Conservation (phyloP, 306 rosid genomes). For the Rubus parviflorus region DNA sequence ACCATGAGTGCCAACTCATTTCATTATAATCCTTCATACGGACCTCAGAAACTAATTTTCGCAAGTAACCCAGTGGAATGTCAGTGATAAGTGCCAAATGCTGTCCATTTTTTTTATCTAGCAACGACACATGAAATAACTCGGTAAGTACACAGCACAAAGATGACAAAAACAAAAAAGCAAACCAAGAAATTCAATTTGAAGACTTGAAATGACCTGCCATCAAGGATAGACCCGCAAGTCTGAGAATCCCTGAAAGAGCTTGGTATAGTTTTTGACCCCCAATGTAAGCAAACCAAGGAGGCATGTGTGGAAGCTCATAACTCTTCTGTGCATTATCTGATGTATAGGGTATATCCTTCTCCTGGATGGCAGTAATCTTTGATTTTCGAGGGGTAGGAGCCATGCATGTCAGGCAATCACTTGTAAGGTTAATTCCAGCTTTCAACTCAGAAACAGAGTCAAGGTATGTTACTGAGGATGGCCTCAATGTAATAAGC, state of each 20-base stretch:
- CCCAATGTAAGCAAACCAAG: slow-evolving; percentile 81
- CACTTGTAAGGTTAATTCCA: slow-evolving; percentile 46
- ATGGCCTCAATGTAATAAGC: slow-evolving; percentile 48
- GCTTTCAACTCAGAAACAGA: slow-evolving; percentile 79
- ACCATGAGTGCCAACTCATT: slow-evolving; percentile 88
- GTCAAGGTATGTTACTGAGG: slow-evolving; percentile 74
- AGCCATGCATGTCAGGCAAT: slow-evolving; percentile 40
- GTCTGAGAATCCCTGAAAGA: slow-evolving; percentile 83
- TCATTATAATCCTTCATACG: slow-evolving; percentile 65
- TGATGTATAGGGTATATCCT: slow-evolving; percentile 30
- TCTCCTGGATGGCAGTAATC: slow-evolving; percentile 44
- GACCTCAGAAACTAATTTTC: slow-evolving; percentile 73
- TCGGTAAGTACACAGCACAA: slow-evolving; percentile 16
- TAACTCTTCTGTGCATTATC: slow-evolving; percentile 37
- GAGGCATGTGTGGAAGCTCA: slow-evolving; percentile 90
- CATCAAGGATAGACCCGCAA: slow-evolving; percentile 70
- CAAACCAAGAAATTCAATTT: slow-evolving; percentile 1
- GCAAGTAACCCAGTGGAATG: slow-evolving; percentile 70
- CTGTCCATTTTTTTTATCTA: slow-evolving; percentile 64
- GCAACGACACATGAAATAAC: slow-evolving; percentile 25
- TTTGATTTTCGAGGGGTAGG: slow-evolving; percentile 43
- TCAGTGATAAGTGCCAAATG: slow-evolving; percentile 63
- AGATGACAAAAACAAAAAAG: slow-evolving; percentile 19
- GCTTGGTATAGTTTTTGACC: slow-evolving; percentile 65
- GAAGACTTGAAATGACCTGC: slow-evolving; percentile 61